phyloP scores from a whole-genome alignment of 331 rosid genomes.

The Malus hybrid region DNA sequence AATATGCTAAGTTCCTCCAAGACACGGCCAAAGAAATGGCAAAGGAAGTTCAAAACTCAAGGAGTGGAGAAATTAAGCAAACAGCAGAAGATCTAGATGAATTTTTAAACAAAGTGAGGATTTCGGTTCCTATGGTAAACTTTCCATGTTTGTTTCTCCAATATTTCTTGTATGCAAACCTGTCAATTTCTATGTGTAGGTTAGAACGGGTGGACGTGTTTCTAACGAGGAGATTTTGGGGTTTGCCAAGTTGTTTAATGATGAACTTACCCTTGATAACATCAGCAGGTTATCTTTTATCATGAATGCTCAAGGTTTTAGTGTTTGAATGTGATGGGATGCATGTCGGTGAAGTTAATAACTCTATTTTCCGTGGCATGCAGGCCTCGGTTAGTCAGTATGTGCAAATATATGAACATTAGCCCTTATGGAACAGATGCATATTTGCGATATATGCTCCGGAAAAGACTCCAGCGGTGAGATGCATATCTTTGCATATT shows the following conservation, averaged over 20 bases:
- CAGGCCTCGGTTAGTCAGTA: conserved; percentile 90
- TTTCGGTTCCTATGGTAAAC: conserved; percentile 5
- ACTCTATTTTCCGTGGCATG: conserved; percentile 9
- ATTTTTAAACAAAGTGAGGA: conserved; percentile 58
- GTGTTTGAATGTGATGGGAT: conserved; percentile 12
- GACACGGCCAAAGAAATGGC: conserved; percentile 99
- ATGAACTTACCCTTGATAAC: conserved; percentile 93
- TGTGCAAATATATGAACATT: conserved; percentile 99
- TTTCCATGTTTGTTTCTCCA: background rate
- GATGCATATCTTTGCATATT: conserved; percentile 10
- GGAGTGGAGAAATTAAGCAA: conserved; percentile 82
- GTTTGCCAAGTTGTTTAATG: conserved; percentile 91
- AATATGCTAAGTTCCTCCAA: conserved; percentile 91
- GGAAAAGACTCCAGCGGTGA: conserved; percentile 67
- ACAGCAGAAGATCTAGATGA: conserved; percentile 95
- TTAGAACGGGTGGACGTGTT: conserved; percentile 72
- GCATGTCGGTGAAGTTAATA: background rate
- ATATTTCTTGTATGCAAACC: background rate
- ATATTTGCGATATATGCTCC: conserved; percentile 84
- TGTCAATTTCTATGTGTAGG: conserved; percentile 41
- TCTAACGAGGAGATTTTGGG: conserved; percentile 88
- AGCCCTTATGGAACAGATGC: conserved; percentile 87
- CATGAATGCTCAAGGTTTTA: conserved; percentile 4
- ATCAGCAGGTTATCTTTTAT: conserved; percentile 67
- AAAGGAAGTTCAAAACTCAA: conserved; percentile 81